Evolutionary conservation across 2,329 filamentous ascomycete genomes (phyloP), one percentile per base, ranked within the genome.

Genomic region (Beauveria pseudobassiana): DNA sequence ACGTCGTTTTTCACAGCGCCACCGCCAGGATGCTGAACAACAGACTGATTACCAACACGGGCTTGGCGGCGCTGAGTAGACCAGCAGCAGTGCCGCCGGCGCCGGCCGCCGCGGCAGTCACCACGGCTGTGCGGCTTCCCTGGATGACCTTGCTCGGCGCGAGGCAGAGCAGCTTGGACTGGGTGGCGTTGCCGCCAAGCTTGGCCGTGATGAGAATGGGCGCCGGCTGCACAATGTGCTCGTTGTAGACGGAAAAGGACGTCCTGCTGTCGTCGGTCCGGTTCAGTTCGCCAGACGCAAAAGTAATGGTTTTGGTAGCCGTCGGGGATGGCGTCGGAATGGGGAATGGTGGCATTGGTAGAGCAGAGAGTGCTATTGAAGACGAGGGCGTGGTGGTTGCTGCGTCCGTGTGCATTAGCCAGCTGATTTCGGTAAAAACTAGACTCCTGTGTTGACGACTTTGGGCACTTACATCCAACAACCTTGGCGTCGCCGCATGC

Each of bases 311-410:
- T 62, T 14, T 26, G 42, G 48, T 58, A 58, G 48, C 49, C 61
- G 43, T 62, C 61, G 5, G 61, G 61, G 20, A 60, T 53, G 24
- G 26, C 50, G 5, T 48, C 28, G 14, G 58, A 53, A 14, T 34
- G 50, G 12, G 58, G 50, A 9, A 60, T 54, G 38, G 58, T 60
- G 40, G 58, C 50, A 28, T 60, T 60, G 16, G 58, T 60, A 1
- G 58, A 52, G 50, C 58, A 60, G 2, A 60, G 58, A n/a, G 58
- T 60, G 42, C 34, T 54, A 42, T 60, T 60, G 42, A 60, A 60
- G 28, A 40, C 7, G 18, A 60, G 12, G 58, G 58, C 5, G 40
- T 53, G 7, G 49, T n/a, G 49, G 58, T 60, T 4, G 58, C 58
- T 60, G 18, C 42, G 42, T n/a, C n/a, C n/a, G n/a, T n/a, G n/a